Evolutionary conservation across 2,329 filamentous ascomycete genomes (phyloP).

Genomic region (Neonectria sp.): DNA sequence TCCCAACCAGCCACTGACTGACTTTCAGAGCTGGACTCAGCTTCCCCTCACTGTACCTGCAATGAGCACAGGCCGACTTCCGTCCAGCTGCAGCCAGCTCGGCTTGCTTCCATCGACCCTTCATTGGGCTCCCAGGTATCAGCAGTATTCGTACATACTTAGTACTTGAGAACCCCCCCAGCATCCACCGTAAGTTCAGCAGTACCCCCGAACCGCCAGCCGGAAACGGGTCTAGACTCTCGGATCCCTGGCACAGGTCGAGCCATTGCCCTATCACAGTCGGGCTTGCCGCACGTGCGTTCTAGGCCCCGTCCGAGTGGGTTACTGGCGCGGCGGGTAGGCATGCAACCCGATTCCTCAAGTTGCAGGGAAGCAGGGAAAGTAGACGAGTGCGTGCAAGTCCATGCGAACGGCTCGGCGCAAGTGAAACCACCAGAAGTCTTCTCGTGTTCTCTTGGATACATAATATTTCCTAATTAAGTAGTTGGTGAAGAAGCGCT

Average conservation of each 20-base stretch:
- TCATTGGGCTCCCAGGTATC: not conserved
- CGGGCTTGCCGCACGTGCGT: conserved; percentile 23
- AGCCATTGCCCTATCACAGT: conserved; percentile 29
- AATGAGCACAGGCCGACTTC: too few relatives aligned
- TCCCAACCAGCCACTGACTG: not conserved
- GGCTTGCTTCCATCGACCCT: too few relatives aligned
- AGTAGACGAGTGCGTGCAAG: not conserved
- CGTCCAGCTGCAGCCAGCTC: not conserved
- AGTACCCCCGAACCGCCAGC: not conserved
- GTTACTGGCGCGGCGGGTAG: conserved; percentile 32
- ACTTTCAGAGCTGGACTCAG: not conserved
- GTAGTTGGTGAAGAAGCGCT: not conserved
- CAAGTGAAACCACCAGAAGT: conserved; percentile 15
- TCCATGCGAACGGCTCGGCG: conserved; percentile 20
- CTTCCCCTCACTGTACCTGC: not conserved
- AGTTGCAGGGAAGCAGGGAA: not conserved
- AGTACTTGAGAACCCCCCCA: not conserved
- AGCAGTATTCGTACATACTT: too few relatives aligned
- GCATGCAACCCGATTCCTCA: conserved; percentile 35
- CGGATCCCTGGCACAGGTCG: not conserved
- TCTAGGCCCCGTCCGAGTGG: conserved; percentile 26
- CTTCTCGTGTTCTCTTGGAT: not conserved
- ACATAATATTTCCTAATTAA: not conserved
- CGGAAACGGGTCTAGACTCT: not conserved
- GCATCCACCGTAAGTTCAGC: too few relatives aligned